phyloP scores from a whole-genome alignment of 192 early-diverging fungal genomes.

The Coemansia sp. region DNA sequence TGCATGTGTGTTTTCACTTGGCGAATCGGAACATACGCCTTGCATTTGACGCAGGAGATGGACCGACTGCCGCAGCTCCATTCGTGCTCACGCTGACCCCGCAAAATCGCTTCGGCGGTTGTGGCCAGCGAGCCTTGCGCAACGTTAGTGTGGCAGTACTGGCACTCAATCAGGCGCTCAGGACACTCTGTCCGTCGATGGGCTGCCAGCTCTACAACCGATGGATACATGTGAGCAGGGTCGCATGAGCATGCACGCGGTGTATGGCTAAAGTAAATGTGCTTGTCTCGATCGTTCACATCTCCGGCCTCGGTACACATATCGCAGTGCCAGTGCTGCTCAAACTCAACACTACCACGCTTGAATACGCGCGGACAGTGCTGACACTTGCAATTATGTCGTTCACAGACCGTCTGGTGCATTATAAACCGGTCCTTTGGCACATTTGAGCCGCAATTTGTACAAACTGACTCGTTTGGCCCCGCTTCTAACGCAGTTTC shows the following conservation, averaged over 20 bases:
- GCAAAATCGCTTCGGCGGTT: constrained; percentile 62
- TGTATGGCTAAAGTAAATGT: constrained; percentile 63
- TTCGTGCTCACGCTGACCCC: constrained; percentile 73
- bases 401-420: constrained; percentile 76
- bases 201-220: constrained; percentile 57
- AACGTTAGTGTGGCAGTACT: constrained; percentile 76
- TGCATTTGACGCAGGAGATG: constrained; percentile 78
- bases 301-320: constrained; percentile 61
- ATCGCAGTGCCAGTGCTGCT: constrained; percentile 83
- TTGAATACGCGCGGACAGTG: constrained; percentile 68
- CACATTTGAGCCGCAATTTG: constrained; percentile 71
- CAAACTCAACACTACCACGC: constrained; percentile 60
- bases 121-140: constrained; percentile 61
- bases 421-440: constrained; percentile 61
- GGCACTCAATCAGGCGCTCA: constrained; percentile 74
- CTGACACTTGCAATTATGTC: constrained; percentile 74
- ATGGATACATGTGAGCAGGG: constrained; percentile 14
- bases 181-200: constrained; percentile 72
- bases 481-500: background rate
- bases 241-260: constrained; percentile 64
- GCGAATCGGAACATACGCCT: constrained; percentile 69
- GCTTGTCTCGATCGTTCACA: constrained; percentile 62
- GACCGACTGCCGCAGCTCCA: constrained; percentile 82
- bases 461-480: constrained; percentile 43
- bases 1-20: constrained; percentile 73